These are phyloP conservation scores for Deakozyma indianensis DNA, from an alignment of 805 yeast genomes.

Conservation along the genomic window DNA sequence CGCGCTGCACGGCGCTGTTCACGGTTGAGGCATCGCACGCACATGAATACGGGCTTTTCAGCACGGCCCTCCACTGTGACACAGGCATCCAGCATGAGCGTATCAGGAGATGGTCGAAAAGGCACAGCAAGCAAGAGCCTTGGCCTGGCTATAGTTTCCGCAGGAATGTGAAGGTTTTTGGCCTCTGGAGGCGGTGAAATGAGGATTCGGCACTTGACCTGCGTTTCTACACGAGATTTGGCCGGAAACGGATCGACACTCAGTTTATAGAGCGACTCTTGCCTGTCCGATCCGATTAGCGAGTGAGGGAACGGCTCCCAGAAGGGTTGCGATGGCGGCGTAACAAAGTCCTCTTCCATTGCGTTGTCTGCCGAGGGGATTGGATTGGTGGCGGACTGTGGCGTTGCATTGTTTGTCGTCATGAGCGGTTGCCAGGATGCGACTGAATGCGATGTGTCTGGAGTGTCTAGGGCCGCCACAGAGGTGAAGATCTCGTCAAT, in stretches of 20 bases:
- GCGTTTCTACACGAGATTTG: slow-evolving; percentile 89
- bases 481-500: neutral
- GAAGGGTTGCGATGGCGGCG: neutral
- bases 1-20: slow-evolving; percentile 91
- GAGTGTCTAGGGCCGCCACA: neutral
- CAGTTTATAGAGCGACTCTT: neutral
- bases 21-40: slow-evolving; percentile 79
- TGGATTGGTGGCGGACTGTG: neutral
- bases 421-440: neutral
- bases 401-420: neutral
- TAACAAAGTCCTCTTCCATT: slow-evolving; percentile 1
- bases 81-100: slow-evolving; percentile 50
- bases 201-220: slow-evolving; percentile 59
- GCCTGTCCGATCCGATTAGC: neutral
- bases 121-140: slow-evolving; percentile 47
- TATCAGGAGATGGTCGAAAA: slow-evolving; percentile 14
- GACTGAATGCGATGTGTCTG: neutral
- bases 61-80: slow-evolving; percentile 44
- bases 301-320: neutral
- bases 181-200: slow-evolving; percentile 70
- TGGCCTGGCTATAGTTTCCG: slow-evolving; percentile 78
- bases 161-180: slow-evolving; percentile 61
- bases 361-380: neutral
- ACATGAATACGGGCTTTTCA: slow-evolving; percentile 50
- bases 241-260: slow-evolving; percentile 51